phyloP scores from a whole-genome alignment of 2,329 filamentous ascomycete species.

The Diplodia scrobiculata region DNA sequence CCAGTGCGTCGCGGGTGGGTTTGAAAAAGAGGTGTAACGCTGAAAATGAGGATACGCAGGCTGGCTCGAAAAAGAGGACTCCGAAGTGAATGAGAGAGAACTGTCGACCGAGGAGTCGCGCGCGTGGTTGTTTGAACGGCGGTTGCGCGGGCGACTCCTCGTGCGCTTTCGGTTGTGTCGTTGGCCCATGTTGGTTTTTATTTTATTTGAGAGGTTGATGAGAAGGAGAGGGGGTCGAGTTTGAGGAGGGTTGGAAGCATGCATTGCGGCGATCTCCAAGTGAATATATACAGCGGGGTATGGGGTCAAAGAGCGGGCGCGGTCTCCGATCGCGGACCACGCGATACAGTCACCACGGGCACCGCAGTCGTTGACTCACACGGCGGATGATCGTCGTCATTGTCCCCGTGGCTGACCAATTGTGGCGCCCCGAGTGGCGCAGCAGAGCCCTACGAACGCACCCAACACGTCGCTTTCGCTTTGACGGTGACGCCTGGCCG shows the following conservation, averaged over 20 bases:
- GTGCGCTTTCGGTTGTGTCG: conserved; percentile 51
- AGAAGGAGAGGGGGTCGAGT: background rate
- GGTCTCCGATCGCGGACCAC: conserved; percentile 19
- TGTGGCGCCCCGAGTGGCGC: conserved; percentile 9
- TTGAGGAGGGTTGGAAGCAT: background rate
- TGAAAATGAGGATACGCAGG: conserved; percentile 34
- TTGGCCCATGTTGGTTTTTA: conserved; percentile 43
- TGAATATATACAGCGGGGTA: conserved; percentile 17
- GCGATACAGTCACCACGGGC: conserved; percentile 23
- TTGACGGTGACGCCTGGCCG: background rate
- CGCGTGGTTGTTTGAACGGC: conserved; percentile 36
- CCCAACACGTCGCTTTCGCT: conserved; percentile 12
- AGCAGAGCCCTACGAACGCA: conserved; percentile 13
- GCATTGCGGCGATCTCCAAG: conserved; percentile 1
- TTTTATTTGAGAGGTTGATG: background rate
- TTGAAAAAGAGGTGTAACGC: conserved; percentile 32
- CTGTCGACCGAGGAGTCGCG: conserved; percentile 24
- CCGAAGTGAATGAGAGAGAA: conserved; percentile 30
- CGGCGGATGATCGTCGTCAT: conserved; percentile 17
- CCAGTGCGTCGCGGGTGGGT: conserved; percentile 39
- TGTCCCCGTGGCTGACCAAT: conserved; percentile 12
- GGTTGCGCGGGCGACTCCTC: conserved; percentile 47
- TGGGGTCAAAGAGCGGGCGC: background rate
- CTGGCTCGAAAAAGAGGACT: conserved; percentile 40
- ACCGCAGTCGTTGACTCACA: conserved; percentile 16